phyloP scores from a whole-genome alignment of 208 protist species.

The Blechomonas ayalai region DNA sequence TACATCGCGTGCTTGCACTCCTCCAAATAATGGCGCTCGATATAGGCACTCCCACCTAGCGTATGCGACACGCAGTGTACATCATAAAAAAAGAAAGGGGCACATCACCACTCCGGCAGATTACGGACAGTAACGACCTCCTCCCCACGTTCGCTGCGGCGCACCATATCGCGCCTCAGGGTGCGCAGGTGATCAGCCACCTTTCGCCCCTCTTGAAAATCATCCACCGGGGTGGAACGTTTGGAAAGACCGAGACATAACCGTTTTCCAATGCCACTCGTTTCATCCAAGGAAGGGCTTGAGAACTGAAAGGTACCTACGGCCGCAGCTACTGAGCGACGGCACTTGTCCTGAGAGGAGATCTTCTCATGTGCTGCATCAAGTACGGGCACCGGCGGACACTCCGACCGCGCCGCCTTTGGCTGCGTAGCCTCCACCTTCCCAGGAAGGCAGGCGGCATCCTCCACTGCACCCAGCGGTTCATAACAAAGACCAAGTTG shows the following conservation, averaged over 20 bases:
- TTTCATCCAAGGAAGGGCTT: slow-evolving; percentile 6
- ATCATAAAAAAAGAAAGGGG: slow-evolving; percentile 1
- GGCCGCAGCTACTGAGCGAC: background rate
- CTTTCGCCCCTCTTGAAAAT: slow-evolving; percentile 1
- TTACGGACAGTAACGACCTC: slow-evolving; percentile 31
- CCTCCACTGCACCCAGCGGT: too few relatives aligned
- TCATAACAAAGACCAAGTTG: slow-evolving; percentile 47
- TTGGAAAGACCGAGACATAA: slow-evolving; percentile 2
- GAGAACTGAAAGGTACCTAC: slow-evolving; percentile 5
- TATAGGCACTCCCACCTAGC: too few relatives aligned
- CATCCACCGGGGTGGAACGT: background rate
- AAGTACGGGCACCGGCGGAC: background rate
- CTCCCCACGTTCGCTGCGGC: slow-evolving; percentile 4
- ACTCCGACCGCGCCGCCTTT: too few relatives aligned
- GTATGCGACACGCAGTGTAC: too few relatives aligned
- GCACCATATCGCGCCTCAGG: slow-evolving; percentile 1
- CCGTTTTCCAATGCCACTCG: background rate
- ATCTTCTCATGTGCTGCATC: too few relatives aligned
- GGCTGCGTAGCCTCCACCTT: too few relatives aligned
- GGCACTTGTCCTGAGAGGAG: too few relatives aligned
- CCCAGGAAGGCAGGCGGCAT: too few relatives aligned
- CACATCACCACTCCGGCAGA: slow-evolving; percentile 27
- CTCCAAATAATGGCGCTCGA: too few relatives aligned
- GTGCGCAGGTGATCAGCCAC: background rate
- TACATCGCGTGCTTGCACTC: too few relatives aligned